Conservation (phyloP, 805 yeast genomes). For the Tetrapisispora arboricola region DNA sequence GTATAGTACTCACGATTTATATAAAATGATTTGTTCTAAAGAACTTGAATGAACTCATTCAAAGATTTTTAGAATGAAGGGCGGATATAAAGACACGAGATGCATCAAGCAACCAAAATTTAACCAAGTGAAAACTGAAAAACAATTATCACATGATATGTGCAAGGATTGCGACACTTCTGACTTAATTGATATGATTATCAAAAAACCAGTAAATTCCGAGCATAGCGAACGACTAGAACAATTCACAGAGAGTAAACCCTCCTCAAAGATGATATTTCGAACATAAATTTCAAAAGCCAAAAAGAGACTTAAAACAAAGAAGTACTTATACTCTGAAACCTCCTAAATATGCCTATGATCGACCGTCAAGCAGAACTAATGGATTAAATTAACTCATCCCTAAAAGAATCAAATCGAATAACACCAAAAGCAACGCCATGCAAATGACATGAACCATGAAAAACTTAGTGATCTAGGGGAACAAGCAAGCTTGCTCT, state of each 20-base stretch:
- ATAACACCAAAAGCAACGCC: not conserved
- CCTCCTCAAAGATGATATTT: constrained; percentile 3
- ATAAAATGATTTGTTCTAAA: not conserved
- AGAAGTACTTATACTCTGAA: too few relatives aligned
- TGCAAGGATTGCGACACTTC: constrained; percentile 27
- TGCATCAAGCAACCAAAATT: constrained; percentile 20
- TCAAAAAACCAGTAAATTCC: constrained; percentile 5
- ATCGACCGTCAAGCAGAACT: not conserved
- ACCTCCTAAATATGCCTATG: too few relatives aligned
- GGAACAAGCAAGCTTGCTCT: constrained; percentile 28
- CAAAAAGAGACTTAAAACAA: constrained; percentile 3
- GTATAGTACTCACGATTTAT: too few relatives aligned
- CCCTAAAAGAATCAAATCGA: not conserved
- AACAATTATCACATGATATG: constrained; percentile 7
- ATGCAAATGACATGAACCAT: not conserved
- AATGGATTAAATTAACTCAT: not conserved
- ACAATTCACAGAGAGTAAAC: constrained; percentile 6
- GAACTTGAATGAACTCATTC: constrained; percentile 23
- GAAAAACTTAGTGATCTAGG: constrained; percentile 7
- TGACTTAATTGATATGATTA: constrained; percentile 9
- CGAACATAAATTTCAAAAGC: not conserved
- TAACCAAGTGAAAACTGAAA: not conserved
- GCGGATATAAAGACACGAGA: constrained; percentile 21
- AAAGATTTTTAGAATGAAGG: constrained; percentile 10
- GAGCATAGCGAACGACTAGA: not conserved